Percentiles rank a stretch among this genome's conserved stretches.
Evolutionary conservation across 352 stramenopile genomes (phyloP).

Genomic region (Pythium phragmiticola): DNA sequence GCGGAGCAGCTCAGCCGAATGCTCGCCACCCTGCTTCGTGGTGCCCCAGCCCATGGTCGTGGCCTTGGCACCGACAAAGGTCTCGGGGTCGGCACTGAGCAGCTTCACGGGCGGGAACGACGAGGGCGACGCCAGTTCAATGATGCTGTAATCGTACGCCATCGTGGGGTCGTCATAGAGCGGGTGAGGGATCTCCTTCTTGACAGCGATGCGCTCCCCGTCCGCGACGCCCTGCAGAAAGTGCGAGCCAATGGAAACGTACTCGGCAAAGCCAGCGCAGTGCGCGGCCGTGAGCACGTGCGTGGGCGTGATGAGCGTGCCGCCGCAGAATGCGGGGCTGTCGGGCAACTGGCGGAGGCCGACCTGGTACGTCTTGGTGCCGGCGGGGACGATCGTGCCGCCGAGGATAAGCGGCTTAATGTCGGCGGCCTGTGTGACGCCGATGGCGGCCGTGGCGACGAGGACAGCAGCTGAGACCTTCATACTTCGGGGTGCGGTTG

Average conservation of each 20-base stretch:
- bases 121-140: no score
- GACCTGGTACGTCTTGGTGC: slow-evolving; percentile 34
- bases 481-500: no score
- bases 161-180: no score
- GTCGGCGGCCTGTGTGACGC: neutral
- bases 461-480: no score
- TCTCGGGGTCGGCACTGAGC: neutral
- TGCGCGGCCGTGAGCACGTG: slow-evolving; percentile 45
- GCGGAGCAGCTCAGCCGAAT: slow-evolving; percentile 31
- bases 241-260: slow-evolving; percentile 52
- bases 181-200: neutral
- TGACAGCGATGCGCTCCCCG: slow-evolving; percentile 32
- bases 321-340: slow-evolving; percentile 21
- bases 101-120: no score
- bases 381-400: slow-evolving; percentile 32
- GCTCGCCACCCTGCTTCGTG: slow-evolving; percentile 24
- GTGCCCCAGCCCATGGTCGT: slow-evolving; percentile 25
- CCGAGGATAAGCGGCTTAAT: slow-evolving; percentile 43
- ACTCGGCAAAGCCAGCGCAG: slow-evolving; percentile 37
- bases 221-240: slow-evolving; percentile 38
- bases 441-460: neutral
- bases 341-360: slow-evolving; percentile 18
- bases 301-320: slow-evolving; percentile 43
- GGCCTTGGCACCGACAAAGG: slow-evolving; percentile 27
- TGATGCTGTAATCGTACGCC: no score